These are phyloP conservation scores for Globisporangium acanthophoron DNA, from an alignment of 352 stramenopile genomes.

Conservation along the genomic window DNA sequence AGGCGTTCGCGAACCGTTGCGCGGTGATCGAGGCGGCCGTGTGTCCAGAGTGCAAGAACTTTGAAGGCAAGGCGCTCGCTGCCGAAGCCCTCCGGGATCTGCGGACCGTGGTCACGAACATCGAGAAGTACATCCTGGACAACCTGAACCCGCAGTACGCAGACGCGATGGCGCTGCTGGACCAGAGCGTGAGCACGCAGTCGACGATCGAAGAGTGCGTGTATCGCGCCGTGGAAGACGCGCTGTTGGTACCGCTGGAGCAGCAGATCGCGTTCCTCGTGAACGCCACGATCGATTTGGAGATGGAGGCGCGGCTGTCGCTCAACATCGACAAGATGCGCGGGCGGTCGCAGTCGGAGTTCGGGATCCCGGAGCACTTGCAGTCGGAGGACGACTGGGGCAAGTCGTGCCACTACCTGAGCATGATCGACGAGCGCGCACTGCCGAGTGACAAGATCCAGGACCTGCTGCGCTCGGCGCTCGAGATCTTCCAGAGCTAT, in stretches of 20 bases:
- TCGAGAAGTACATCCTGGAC: slow-evolving; percentile 75
- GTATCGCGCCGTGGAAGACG: slow-evolving; percentile 69
- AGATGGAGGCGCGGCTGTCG: slow-evolving; percentile 44
- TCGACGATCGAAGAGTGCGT: slow-evolving; percentile 63
- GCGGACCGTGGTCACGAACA: slow-evolving; percentile 59
- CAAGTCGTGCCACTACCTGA: slow-evolving; percentile 73
- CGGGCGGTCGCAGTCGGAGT: slow-evolving; percentile 57
- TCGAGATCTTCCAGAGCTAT: slow-evolving; percentile 80
- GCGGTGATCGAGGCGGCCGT: slow-evolving; percentile 57
- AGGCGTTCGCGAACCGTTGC: slow-evolving; percentile 70
- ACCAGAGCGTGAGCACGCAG: slow-evolving; percentile 48
- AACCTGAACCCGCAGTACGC: slow-evolving; percentile 59
- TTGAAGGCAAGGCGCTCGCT: slow-evolving; percentile 46
- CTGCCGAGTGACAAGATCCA: slow-evolving; percentile 77
- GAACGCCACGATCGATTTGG: slow-evolving; percentile 47
- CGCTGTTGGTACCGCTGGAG: slow-evolving; percentile 69
- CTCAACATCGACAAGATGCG: slow-evolving; percentile 64
- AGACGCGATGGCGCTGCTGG: slow-evolving; percentile 51
- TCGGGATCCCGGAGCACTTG: slow-evolving; percentile 70
- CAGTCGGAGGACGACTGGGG: slow-evolving; percentile 77
- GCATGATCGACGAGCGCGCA: slow-evolving; percentile 77
- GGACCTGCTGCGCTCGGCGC: slow-evolving; percentile 62
- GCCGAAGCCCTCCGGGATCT: slow-evolving; percentile 56
- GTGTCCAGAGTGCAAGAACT: slow-evolving; percentile 45
- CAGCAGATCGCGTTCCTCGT: slow-evolving; percentile 73